A percentile compares a stretch with the other conserved stretches of the same genome.
Conservation (phyloP, 352 stramenopile species). For the Phytophthora multivora region DNA sequence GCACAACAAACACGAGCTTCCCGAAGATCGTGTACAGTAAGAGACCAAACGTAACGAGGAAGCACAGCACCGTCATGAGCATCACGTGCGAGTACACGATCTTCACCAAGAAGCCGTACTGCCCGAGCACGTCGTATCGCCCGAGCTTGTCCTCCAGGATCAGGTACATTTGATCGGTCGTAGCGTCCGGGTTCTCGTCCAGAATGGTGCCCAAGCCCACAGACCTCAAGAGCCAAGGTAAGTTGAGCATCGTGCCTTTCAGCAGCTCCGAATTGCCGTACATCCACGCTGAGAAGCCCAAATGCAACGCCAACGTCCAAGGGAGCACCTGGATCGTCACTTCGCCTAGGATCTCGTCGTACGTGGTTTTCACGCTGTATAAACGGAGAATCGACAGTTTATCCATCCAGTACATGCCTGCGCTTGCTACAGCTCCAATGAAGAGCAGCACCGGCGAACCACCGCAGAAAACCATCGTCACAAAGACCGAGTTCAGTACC, state of each 20-base stretch:
- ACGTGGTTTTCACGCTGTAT: slow-evolving; percentile 55
- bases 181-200: slow-evolving; percentile 23
- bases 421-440: slow-evolving; percentile 38
- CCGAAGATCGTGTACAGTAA: slow-evolving; percentile 45
- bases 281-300: slow-evolving; percentile 61
- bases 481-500: slow-evolving; percentile 66
- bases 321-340: slow-evolving; percentile 43
- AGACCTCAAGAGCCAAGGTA: slow-evolving; percentile 35
- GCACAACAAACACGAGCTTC: slow-evolving; percentile 31
- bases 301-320: slow-evolving; percentile 52
- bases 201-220: slow-evolving; percentile 34
- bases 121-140: slow-evolving; percentile 34
- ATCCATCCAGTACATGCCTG: slow-evolving; percentile 51
- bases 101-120: slow-evolving; percentile 50
- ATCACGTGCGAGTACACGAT: slow-evolving; percentile 54
- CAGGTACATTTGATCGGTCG: slow-evolving; percentile 35
- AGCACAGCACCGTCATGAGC: slow-evolving; percentile 52
- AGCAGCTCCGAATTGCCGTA: slow-evolving; percentile 50
- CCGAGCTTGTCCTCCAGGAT: slow-evolving; percentile 29
- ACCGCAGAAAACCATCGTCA: slow-evolving; percentile 64
- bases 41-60: slow-evolving; percentile 31
- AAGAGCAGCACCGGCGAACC: slow-evolving; percentile 54
- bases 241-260: slow-evolving; percentile 39
- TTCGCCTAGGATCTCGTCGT: slow-evolving; percentile 49
- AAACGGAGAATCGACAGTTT: slow-evolving; percentile 57